Percentiles rank a stretch among this genome's conserved stretches.
phyloP scores from a whole-genome alignment of 768 basidiomycete species.

The Suillus lakei region DNA sequence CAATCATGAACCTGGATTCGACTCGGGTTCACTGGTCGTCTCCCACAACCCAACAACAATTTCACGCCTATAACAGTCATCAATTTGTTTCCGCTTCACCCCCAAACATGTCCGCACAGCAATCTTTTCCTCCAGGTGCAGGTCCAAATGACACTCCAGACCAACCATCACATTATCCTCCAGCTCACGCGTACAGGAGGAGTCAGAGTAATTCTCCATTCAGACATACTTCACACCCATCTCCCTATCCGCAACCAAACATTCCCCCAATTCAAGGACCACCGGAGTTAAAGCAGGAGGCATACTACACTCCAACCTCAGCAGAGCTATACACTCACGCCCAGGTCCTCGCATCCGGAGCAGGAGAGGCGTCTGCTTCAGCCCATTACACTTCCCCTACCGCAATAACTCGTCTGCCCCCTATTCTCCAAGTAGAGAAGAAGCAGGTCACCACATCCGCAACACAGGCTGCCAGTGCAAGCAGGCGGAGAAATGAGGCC shows the following conservation, averaged over 20 bases:
- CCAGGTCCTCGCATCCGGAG: constrained; percentile 41
- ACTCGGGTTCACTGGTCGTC: constrained; percentile 40
- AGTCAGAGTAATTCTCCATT: constrained; percentile 37
- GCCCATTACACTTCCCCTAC: constrained; percentile 36
- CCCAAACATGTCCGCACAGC: constrained; percentile 43
- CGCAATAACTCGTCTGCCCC: constrained; percentile 64
- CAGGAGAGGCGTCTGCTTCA: constrained; percentile 23
- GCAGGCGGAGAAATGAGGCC: constrained; percentile 87
- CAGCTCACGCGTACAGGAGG: constrained; percentile 38
- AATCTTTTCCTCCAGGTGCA: constrained; percentile 38
- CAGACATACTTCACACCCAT: constrained; percentile 45
- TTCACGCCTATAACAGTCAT: constrained; percentile 36
- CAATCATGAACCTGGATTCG: constrained; percentile 41
- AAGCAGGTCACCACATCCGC: constrained; percentile 95
- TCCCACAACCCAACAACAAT: constrained; percentile 32
- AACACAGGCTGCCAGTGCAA: constrained; percentile 90
- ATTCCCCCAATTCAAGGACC: constrained; percentile 30
- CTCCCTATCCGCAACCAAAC: constrained; percentile 40
- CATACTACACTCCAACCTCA: constrained; percentile 56
- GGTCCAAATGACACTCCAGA: constrained; percentile 38
- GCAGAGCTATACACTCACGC: constrained; percentile 58
- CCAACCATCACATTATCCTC: constrained; percentile 38
- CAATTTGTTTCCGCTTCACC: constrained; percentile 29
- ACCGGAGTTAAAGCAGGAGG: constrained; percentile 46
- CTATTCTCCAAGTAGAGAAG: constrained; percentile 90